phyloP scores from a whole-genome alignment of 192 early-diverging fungal species.

The Lobulomyces angularis region DNA sequence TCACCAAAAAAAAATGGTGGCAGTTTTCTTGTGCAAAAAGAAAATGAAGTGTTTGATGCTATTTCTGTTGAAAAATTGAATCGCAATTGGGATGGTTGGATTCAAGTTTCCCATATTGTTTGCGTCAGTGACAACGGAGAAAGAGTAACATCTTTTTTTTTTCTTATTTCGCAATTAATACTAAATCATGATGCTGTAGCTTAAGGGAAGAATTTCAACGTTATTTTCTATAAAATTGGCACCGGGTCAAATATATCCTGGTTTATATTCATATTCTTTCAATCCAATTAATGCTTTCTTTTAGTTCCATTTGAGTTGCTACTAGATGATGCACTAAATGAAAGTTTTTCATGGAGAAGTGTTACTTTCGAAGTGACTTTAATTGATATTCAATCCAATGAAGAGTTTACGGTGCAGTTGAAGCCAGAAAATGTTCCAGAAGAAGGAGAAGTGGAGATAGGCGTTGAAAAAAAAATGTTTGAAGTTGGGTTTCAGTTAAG shows the following conservation, averaged over 20 bases:
- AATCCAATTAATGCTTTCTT: no score
- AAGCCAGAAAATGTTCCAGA: neutral
- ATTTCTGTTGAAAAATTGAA: slow-evolving; percentile 26
- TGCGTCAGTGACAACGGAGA: neutral
- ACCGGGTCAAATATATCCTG: slow-evolving; percentile 34
- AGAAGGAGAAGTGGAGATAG: neutral
- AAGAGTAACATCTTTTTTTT: slow-evolving; percentile 1
- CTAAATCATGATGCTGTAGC: neutral
- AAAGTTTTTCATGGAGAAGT: no score
- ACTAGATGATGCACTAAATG: slow-evolving; percentile 15
- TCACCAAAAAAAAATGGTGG: neutral
- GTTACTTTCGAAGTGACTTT: no score
- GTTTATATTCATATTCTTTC: no score
- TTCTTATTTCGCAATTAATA: neutral
- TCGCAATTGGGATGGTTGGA: slow-evolving; percentile 6
- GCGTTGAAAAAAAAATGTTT: neutral
- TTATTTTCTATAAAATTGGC: slow-evolving; percentile 28
- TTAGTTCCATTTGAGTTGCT: slow-evolving; percentile 27
- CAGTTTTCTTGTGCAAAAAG: neutral
- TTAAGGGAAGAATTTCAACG: slow-evolving; percentile 15
- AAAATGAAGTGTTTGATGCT: neutral
- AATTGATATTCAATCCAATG: no score
- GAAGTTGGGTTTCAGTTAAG: slow-evolving; percentile 10
- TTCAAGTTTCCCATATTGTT: slow-evolving; percentile 2
- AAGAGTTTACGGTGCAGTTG: no score